Conservation (phyloP, 73 alveolate genomes). For the Paramecium sexaurelia region DNA sequence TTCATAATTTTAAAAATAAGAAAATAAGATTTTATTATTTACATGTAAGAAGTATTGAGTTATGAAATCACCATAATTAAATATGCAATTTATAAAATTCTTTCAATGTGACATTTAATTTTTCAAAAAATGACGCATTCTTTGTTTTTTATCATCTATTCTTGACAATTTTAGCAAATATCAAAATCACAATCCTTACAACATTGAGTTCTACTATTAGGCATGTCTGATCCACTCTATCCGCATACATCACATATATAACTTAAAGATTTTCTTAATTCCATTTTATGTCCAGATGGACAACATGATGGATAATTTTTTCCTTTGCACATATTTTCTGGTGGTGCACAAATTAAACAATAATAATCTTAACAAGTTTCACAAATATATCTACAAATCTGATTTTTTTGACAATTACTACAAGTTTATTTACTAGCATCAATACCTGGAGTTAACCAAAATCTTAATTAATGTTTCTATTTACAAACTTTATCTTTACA, state of each 20-base stretch:
- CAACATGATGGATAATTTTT: conserved; percentile 24
- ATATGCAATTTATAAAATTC: too few species aligned
- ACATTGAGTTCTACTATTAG: neutral
- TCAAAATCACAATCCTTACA: conserved; percentile 35
- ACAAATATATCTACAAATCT: conserved; percentile 29
- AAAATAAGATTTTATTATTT: too few species aligned
- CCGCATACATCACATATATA: conserved; percentile 36
- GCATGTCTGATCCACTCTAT: neutral
- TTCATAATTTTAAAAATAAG: too few species aligned
- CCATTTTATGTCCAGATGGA: conserved; percentile 43
- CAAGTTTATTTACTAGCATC: neutral
- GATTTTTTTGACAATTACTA: neutral
- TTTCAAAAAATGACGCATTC: neutral
- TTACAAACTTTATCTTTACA: neutral
- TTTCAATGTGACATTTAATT: too few species aligned
- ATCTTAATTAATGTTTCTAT: neutral
- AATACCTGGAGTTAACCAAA: conserved; percentile 48
- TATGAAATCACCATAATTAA: too few species aligned
- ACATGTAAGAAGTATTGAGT: too few species aligned
- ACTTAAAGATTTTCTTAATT: neutral
- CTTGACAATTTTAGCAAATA: neutral
- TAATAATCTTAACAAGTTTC: conserved; percentile 17
- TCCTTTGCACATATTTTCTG: conserved; percentile 16
- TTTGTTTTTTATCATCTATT: neutral
- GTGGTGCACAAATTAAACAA: conserved; percentile 49